These are phyloP conservation scores for Penicillium fimorum DNA, from an alignment of 495 filamentous ascomycete genomes.

Conservation along the genomic window DNA sequence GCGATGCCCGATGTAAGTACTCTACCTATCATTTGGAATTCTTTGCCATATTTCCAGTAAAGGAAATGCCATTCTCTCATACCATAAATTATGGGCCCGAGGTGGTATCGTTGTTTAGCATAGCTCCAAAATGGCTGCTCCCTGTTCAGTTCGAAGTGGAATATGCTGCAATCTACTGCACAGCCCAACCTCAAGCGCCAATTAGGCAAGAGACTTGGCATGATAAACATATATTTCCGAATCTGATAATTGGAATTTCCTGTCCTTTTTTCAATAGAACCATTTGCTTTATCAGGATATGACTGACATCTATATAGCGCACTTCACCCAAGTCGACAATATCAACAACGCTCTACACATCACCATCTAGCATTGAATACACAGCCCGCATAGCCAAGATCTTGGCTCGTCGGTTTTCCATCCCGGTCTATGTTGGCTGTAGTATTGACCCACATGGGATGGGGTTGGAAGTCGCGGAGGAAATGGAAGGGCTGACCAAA, in stretches of 20 bases:
- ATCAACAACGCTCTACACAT: conserved; percentile 75
- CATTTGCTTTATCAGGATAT: not conserved
- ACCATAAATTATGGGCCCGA: not conserved
- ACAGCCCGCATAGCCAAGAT: conserved; percentile 81
- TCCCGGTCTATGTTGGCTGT: conserved; percentile 82
- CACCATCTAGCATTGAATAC: conserved; percentile 76
- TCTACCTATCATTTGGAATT: not conserved
- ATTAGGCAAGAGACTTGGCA: not conserved
- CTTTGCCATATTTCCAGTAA: not conserved
- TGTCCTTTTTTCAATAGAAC: not conserved
- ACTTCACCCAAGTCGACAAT: conserved; percentile 45
- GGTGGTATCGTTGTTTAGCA: not conserved
- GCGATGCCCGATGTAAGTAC: conserved; percentile 79
- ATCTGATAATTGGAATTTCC: not conserved
- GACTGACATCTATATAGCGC: conserved; percentile 27
- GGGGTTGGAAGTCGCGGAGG: conserved; percentile 81
- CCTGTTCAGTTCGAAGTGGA: not conserved
- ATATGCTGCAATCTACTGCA: not conserved
- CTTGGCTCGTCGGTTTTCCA: conserved; percentile 63
- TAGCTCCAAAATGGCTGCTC: not conserved
- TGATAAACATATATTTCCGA: not conserved
- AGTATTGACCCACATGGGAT: conserved; percentile 59
- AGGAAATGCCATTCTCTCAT: not conserved
- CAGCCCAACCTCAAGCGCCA: not conserved
- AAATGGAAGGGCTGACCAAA: conserved; percentile 80